Evolutionary conservation across 768 basidiomycete species (phyloP).

Genomic region (Ramaria rubella): DNA sequence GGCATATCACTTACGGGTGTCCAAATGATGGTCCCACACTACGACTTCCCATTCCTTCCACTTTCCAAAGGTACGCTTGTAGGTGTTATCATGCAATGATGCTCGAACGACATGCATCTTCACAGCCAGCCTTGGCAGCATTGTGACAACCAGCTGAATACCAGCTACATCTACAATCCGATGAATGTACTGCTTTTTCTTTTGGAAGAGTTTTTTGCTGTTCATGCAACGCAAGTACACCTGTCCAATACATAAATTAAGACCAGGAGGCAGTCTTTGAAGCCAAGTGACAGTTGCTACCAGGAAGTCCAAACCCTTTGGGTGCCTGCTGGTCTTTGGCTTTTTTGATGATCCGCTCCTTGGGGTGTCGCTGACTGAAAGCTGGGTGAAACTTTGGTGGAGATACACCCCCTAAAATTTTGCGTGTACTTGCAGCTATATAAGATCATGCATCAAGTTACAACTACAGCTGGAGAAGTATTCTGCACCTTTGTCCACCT

Average conservation of each 20-base stretch:
- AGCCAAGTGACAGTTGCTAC: too few species aligned
- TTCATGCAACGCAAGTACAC: background rate
- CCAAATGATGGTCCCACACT: conserved; percentile 6
- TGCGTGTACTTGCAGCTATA: conserved; percentile 1
- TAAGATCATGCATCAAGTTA: too few species aligned
- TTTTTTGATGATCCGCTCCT: background rate
- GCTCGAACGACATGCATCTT: background rate
- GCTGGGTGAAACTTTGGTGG: background rate
- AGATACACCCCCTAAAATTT: too few species aligned
- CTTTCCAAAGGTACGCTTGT: too few species aligned
- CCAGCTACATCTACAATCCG: background rate
- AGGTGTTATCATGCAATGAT: too few species aligned
- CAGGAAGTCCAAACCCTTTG: background rate
- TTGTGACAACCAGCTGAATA: background rate
- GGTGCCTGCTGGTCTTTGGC: background rate
- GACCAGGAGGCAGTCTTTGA: too few species aligned
- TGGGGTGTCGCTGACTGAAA: background rate
- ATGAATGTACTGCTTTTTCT: conserved; percentile 3
- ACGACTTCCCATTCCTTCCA: too few species aligned
- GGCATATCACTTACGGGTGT: conserved; percentile 15
- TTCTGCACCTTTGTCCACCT: conserved; percentile 6
- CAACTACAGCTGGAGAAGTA: too few species aligned
- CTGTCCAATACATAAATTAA: background rate
- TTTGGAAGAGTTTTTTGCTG: background rate
- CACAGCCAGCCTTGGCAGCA: background rate